phyloP scores from a whole-genome alignment of 768 basidiomycete species.

The Lactarius quietus region DNA sequence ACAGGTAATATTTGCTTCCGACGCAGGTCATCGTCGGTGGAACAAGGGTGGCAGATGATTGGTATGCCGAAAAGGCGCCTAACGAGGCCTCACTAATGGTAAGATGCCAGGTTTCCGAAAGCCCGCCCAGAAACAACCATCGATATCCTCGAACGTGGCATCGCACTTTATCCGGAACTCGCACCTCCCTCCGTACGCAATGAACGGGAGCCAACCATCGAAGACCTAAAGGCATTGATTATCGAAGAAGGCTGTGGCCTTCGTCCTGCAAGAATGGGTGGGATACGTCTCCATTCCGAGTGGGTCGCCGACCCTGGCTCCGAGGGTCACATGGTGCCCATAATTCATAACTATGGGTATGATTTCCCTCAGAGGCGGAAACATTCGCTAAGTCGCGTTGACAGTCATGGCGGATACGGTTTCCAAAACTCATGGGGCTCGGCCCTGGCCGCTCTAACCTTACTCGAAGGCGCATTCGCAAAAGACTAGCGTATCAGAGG shows the following conservation, averaged over 20 bases:
- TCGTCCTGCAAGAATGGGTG: conserved; percentile 64
- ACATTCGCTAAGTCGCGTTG: not conserved
- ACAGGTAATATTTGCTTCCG: not conserved
- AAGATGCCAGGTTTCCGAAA: conserved; percentile 50
- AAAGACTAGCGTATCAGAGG: conserved; percentile 2
- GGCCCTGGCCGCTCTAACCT: conserved; percentile 45
- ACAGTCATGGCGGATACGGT: conserved; percentile 61
- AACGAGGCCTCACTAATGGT: not conserved
- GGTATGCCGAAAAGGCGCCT: conserved; percentile 37
- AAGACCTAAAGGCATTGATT: conserved; percentile 39
- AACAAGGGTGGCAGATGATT: conserved; percentile 55
- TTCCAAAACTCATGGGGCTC: conserved; percentile 66
- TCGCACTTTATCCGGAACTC: conserved; percentile 35
- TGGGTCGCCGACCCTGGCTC: conserved; percentile 35
- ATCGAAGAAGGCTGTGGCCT: conserved; percentile 54
- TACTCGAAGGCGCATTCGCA: conserved; percentile 44
- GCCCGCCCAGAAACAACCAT: conserved; percentile 60
- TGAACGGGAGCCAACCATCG: conserved; percentile 33
- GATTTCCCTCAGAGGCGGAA: conserved; percentile 21
- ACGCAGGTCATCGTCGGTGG: conserved; percentile 56
- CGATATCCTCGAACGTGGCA: conserved; percentile 50
- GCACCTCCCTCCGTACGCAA: conserved; percentile 31
- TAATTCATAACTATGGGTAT: conserved; percentile 66
- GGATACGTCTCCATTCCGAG: conserved; percentile 54
- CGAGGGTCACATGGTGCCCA: conserved; percentile 38